Base-by-base conservation (phyloP, 176 grass and related monocot genomes). In the Triticum timopheevii region DNA sequence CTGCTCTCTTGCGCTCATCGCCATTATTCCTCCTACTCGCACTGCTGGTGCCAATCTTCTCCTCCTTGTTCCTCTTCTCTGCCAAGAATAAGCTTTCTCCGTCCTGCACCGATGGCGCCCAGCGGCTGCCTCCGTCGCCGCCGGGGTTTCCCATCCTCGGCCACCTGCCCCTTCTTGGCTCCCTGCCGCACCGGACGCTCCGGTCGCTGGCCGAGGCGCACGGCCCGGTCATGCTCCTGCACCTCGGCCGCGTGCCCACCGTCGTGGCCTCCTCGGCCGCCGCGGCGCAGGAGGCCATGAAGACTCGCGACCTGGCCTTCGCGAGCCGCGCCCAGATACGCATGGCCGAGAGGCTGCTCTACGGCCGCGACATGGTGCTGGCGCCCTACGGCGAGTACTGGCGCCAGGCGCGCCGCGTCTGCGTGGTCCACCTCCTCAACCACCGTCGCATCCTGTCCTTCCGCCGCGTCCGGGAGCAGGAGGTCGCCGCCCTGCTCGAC, bases 161-260 rank as follows among this genome's bases (percentile, higher is more conserved):
- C 22, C 90, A 93, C 78, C 88, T 95, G 8, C 90, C 82, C 3
- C 76, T 90, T 33, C 88, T 95, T 6, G 90, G 90, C 0, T 52
- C 88, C 3, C 64, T 86, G 2, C 85, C 85, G 5, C 90, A 90
- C 52, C 85, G 67, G 4, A 76, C 65, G 3, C 85, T 95, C 47
- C 69, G 5, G 4, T 22, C 65, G 8, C 54, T 95, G 39, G 84
- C 93, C 2, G 8, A 25, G 27, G 47, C 11, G 9, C 81, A 95
- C 40, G 93, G 93, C 11, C 88, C 80, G 17, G 86, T 95, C 52
- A 86, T 95, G 64, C 86, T 83, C 22, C 74, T 95, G 38, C 88
- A 13, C 0, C n/a, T 95, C 2, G 93, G 93, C 35, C 83, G 84
- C 59, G 75, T 89, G 44, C 90, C 85, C 12, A 89, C 79, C 5